Conservation (phyloP, 78 protist species). For the Cavenderia fasciculata region DNA sequence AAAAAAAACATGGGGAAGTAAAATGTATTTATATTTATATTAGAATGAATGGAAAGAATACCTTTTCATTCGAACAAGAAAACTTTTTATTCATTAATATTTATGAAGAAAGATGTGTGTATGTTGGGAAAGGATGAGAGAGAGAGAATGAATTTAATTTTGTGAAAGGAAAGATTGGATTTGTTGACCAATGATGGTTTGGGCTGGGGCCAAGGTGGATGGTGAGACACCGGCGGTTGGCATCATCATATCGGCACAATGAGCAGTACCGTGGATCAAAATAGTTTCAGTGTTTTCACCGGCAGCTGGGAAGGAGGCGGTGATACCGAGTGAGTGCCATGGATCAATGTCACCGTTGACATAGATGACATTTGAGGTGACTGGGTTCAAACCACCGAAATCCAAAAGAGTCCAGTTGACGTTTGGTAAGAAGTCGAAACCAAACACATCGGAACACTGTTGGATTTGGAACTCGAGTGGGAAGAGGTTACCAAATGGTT, state of each 20-base stretch:
- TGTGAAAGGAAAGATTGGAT: too few relatives aligned
- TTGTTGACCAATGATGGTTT: too few relatives aligned
- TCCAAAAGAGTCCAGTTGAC: conserved; percentile 61
- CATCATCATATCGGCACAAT: conserved; percentile 77
- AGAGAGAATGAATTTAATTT: too few relatives aligned
- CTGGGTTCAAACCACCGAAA: conserved; percentile 83
- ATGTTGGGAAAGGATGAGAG: too few relatives aligned
- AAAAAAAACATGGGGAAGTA: too few relatives aligned
- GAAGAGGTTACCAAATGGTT: conserved; percentile 66
- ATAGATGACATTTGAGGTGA: conserved; percentile 48
- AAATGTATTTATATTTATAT: too few relatives aligned
- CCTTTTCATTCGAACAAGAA: too few relatives aligned
- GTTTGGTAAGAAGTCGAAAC: conserved; percentile 34
- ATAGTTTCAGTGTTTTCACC: not conserved
- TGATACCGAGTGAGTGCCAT: conserved; percentile 78
- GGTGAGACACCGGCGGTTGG: too few relatives aligned
- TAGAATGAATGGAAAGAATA: too few relatives aligned
- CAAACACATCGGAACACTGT: conserved; percentile 42
- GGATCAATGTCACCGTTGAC: conserved; percentile 81
- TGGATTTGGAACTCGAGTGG: conserved; percentile 16
- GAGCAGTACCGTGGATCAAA: conserved; percentile 62
- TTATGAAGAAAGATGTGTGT: too few relatives aligned
- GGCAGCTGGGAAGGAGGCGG: not conserved
- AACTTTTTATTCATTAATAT: too few relatives aligned
- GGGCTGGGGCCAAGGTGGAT: conserved; percentile 44